Base-by-base conservation (phyloP, 768 basidiomycete genomes). In the Russula olivacea region DNA sequence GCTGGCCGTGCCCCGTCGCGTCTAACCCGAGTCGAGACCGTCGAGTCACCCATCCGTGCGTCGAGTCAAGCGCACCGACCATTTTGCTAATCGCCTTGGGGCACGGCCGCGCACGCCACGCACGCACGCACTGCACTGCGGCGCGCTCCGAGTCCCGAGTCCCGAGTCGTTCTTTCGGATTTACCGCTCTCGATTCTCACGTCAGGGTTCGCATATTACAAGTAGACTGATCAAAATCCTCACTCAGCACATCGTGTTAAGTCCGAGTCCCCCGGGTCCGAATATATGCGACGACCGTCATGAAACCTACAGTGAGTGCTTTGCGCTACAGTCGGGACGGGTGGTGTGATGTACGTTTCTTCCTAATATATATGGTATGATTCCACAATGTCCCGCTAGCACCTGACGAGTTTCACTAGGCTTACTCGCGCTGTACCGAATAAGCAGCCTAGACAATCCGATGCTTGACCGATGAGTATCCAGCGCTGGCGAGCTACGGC, bases 231-330 rank as follows among this genome's bases (percentile, higher is more conserved):
- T 12, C 11, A 21, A 58, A 23, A 23, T 36, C 17, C 32, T 51
- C 19, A 41, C 34, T 52, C 49, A 34, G 55, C 38, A 47, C 50
- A 45, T 60, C 59, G 59, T 51, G 53, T 60, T 32, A 60, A 34
- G 23, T 3, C 21, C 38, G 38, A 40, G 38, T 40, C 38, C 38
- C 38, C 11, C 7, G n/a, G 15, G 23, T 25, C 21, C 30, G 41
- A 23, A 17, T 38, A 34, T 45, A 48, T 28, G 52, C 28, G 32
- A 54, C 43, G 34, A 40, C 15, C 6, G 7, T 30, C 15, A 30
- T 40, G 48, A 25, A n/a, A 34, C 4, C 19, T 47, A 47, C 45
- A 47, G 11, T 21, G 43, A n/a, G 45, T 21, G 3, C 17, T 21
- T n/a, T 21, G 45, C 45, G 45, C 21, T 47, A 17, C 15, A 1